phyloP scores from a whole-genome alignment of 805 yeast species.

The Candida lessepsii region DNA sequence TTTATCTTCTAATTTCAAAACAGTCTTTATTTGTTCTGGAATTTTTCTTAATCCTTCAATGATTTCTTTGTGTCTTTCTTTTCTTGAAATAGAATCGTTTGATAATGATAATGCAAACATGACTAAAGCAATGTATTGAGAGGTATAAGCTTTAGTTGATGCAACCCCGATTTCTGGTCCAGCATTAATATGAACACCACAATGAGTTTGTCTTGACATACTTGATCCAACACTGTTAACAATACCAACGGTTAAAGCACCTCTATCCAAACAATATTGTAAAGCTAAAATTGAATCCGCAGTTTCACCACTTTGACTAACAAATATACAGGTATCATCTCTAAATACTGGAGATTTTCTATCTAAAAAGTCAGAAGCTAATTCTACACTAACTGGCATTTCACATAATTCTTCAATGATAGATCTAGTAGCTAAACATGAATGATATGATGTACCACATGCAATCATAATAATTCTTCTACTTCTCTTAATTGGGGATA shows the following conservation, averaged over 20 bases:
- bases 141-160: conserved; percentile 97
- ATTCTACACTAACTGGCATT: conserved; percentile 87
- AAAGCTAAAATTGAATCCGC: conserved; percentile 96
- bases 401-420: conserved; percentile 95
- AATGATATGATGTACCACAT: conserved; percentile 98
- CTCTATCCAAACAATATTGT: conserved; percentile 93
- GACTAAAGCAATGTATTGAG: conserved; percentile 94
- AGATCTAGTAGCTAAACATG: conserved; percentile 95
- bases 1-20: conserved; percentile 66
- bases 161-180: conserved; percentile 99
- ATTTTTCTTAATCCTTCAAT: conserved; percentile 81
- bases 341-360: conserved; percentile 96
- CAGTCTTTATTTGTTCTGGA: conserved; percentile 81
- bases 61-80: conserved; percentile 76
- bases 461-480: conserved; percentile 97
- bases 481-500: conserved; percentile 88
- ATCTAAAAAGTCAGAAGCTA: conserved; percentile 93
- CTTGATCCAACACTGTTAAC: conserved; percentile 97
- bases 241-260: conserved; percentile 95
- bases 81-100: conserved; percentile 80
- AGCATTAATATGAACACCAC: conserved; percentile 99
- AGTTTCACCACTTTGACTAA: conserved; percentile 98
- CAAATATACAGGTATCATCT: conserved; percentile 96
- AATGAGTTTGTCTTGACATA: conserved; percentile 93
- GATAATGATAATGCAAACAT: conserved; percentile 96